Conservation (phyloP, 345 rosid genomes). For the Raphanus sativus region DNA sequence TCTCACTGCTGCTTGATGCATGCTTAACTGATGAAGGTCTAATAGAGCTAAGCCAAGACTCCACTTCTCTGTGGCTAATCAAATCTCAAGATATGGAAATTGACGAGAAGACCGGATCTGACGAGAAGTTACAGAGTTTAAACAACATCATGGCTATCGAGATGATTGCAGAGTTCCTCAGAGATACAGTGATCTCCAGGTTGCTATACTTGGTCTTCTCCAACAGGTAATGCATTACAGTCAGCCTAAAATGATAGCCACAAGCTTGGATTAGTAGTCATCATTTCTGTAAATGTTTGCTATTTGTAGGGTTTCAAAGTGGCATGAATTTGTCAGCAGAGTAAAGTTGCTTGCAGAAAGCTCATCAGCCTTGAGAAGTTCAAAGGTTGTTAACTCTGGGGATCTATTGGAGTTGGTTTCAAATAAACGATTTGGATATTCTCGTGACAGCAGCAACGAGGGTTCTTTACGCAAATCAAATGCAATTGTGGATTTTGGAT, state of each 20-base stretch:
- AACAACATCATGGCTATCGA: constrained; percentile 77
- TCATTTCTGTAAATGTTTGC: background rate
- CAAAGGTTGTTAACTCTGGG: constrained; percentile 46
- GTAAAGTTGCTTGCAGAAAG: constrained; percentile 55
- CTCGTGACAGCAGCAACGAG: constrained; percentile 47
- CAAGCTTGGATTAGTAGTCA: constrained; percentile 1
- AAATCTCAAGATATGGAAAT: constrained; percentile 68
- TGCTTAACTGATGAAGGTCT: constrained; percentile 85
- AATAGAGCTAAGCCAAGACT: constrained; percentile 60
- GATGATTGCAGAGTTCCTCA: constrained; percentile 67
- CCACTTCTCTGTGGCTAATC: constrained; percentile 59
- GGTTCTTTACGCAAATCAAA: constrained; percentile 50
- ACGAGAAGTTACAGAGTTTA: constrained; percentile 54
- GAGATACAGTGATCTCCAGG: constrained; percentile 65
- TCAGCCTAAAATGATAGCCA: background rate
- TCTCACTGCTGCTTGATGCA: constrained; percentile 84
- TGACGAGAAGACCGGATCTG: constrained; percentile 58
- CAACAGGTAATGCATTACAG: constrained; percentile 60
- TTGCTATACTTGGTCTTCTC: constrained; percentile 68
- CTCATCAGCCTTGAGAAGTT: constrained; percentile 61
- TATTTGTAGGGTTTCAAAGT: constrained; percentile 58
- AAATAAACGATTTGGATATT: constrained; percentile 39
- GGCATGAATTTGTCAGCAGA: constrained; percentile 66
- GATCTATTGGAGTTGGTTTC: constrained; percentile 61
- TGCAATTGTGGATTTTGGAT: constrained; percentile 60